These are phyloP conservation scores for Microcyclospora tardicrescens DNA, from an alignment of 2,329 filamentous ascomycete genomes.

Conservation along the genomic window DNA sequence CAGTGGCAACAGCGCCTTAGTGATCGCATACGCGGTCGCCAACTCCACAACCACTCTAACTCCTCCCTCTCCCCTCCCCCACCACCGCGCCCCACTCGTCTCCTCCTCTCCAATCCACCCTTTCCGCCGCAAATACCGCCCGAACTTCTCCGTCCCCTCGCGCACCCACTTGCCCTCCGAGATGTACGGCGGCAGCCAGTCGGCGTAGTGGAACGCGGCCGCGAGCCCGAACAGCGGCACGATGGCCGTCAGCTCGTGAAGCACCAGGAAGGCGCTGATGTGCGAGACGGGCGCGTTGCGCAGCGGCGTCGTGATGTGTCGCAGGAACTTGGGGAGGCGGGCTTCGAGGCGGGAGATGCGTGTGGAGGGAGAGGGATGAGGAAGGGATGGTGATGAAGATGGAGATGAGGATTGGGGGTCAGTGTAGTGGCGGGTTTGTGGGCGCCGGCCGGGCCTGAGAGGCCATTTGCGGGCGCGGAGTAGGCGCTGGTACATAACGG, in stretches of 20 bases:
- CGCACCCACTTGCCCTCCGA: constrained; percentile 41
- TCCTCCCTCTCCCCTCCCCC: constrained; percentile 30
- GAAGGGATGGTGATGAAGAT: too few relatives aligned
- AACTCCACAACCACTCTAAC: constrained; percentile 49
- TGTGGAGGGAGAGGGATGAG: too few relatives aligned
- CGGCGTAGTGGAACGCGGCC: constrained; percentile 64
- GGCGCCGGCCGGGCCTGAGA: too few relatives aligned
- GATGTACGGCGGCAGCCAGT: constrained; percentile 53
- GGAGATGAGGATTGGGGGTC: too few relatives aligned
- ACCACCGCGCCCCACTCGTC: constrained; percentile 22
- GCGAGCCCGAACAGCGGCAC: constrained; percentile 65
- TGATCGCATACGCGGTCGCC: constrained; percentile 80
- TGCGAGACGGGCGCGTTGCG: constrained; percentile 69
- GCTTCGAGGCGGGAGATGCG: constrained; percentile 24
- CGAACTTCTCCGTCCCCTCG: constrained; percentile 60
- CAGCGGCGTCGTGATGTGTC: constrained; percentile 55
- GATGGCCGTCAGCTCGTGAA: constrained; percentile 86
- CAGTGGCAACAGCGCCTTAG: constrained; percentile 69
- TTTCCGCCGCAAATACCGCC: constrained; percentile 62
- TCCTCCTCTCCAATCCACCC: constrained; percentile 57
- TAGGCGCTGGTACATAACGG: too few relatives aligned
- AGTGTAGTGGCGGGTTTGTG: too few relatives aligned
- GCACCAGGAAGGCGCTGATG: constrained; percentile 69
- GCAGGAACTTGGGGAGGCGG: constrained; percentile 50
- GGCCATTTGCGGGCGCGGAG: too few relatives aligned